Conservation (phyloP, 1,284 basidiomycete genomes). For the Irpex rosettiformis region DNA sequence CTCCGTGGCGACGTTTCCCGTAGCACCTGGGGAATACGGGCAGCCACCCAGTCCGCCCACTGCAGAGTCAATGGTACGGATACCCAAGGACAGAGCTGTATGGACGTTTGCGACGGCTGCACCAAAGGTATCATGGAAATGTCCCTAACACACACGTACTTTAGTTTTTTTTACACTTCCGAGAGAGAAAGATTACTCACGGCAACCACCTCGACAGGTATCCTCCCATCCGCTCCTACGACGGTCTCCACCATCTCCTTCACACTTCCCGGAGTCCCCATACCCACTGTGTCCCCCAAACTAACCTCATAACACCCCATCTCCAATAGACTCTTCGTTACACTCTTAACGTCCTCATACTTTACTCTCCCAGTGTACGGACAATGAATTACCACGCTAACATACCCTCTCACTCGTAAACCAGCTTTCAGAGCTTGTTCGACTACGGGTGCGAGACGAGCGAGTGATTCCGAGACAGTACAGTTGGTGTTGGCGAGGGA, state of each 20-base stretch:
- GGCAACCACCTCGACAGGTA: constrained; percentile 66
- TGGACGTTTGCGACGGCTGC: constrained; percentile 76
- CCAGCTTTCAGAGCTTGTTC: constrained; percentile 56
- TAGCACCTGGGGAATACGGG: constrained; percentile 93
- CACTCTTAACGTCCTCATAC: constrained; percentile 61
- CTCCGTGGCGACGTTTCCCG: constrained; percentile 91
- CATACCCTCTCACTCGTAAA: constrained; percentile 71
- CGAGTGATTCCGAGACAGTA: constrained; percentile 71
- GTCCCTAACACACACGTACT: constrained; percentile 18
- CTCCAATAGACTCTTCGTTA: constrained; percentile 69
- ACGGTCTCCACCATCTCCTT: constrained; percentile 69
- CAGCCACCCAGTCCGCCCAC: constrained; percentile 92
- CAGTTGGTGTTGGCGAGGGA: constrained; percentile 85
- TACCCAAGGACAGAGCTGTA: constrained; percentile 57
- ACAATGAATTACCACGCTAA: constrained; percentile 82
- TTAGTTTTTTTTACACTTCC: too few species aligned
- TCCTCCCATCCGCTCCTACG: constrained; percentile 38
- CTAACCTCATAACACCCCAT: constrained; percentile 97
- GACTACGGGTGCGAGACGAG: constrained; percentile 62
- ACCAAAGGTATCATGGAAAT: constrained; percentile 87
- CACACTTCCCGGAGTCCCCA: constrained; percentile 74
- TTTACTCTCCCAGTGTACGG: constrained; percentile 85
- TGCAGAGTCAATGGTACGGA: constrained; percentile 71
- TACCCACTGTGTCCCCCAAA: constrained; percentile 90
- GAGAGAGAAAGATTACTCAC: constrained; percentile 40